A percentile compares a stretch with the other conserved stretches of the same genome.
phyloP scores from a whole-genome alignment of 208 protist species.

The Tritrichomonas foetus region DNA sequence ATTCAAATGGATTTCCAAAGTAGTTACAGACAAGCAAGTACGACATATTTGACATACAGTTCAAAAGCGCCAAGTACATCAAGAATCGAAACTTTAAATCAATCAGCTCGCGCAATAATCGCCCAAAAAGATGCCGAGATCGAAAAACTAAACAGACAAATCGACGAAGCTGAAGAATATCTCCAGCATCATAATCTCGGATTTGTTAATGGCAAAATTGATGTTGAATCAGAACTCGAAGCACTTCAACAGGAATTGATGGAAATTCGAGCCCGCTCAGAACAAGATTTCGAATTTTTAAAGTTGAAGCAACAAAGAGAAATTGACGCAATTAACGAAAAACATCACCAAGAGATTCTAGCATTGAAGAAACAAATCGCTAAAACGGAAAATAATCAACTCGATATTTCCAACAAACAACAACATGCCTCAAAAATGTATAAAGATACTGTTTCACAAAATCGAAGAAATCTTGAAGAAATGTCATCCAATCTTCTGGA shows the following conservation, averaged over 20 bases:
- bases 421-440: no score
- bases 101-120: neutral
- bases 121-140: neutral
- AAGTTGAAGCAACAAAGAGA: neutral
- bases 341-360: neutral
- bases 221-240: neutral
- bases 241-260: neutral
- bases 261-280: neutral
- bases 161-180: neutral
- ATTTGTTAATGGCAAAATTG: neutral
- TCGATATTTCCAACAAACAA: no score
- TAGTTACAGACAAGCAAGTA: no score
- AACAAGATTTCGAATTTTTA: neutral
- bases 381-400: no score
- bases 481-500: no score
- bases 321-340: neutral
- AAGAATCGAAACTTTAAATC: neutral
- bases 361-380: neutral
- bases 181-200: neutral
- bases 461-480: no score
- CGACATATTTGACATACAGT: no score
- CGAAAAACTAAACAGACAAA: neutral
- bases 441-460: no score
- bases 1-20: no score
- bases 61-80: no score